Conservation (phyloP, 1,284 basidiomycete species). For the Peniophora sp. region DNA sequence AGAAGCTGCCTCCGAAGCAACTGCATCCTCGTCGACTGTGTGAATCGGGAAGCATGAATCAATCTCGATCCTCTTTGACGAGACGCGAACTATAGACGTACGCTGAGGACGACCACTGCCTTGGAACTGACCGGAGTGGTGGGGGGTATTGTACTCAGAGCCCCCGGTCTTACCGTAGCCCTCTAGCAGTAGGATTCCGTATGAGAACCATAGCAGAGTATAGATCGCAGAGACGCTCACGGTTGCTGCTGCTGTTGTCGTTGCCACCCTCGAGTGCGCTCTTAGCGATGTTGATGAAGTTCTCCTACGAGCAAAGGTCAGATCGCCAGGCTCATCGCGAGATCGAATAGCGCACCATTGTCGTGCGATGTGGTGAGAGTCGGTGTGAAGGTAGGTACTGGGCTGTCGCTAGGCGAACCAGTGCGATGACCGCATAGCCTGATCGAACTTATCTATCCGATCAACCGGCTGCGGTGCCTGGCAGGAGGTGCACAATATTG, state of each 20-base stretch:
- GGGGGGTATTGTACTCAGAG: conserved; percentile 47
- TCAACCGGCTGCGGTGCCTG: too few relatives aligned
- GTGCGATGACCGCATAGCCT: not conserved
- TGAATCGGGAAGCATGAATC: not conserved
- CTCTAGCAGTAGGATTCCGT: not conserved
- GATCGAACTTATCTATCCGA: not conserved
- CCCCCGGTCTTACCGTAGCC: conserved; percentile 44
- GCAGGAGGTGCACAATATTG: too few relatives aligned
- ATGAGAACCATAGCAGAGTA: not conserved
- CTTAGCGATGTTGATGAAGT: conserved; percentile 60
- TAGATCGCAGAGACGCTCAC: conserved; percentile 4
- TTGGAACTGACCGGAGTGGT: conserved; percentile 20
- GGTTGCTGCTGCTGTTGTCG: conserved; percentile 21
- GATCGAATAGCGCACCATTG: not conserved
- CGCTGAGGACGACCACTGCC: conserved; percentile 19
- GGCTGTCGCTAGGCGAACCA: not conserved
- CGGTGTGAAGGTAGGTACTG: not conserved
- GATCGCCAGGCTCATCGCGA: not conserved
- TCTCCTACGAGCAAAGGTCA: conserved; percentile 35
- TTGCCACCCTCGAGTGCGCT: conserved; percentile 48
- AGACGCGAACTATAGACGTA: conserved; percentile 15
- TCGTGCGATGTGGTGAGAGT: not conserved
- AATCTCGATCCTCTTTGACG: not conserved
- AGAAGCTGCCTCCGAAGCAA: conserved; percentile 38
- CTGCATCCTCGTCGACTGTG: conserved; percentile 54